Percentiles rank a stretch among this genome's conserved stretches.
phyloP scores from a whole-genome alignment of 768 basidiomycete genomes.

The Leccinum sublutescens region DNA sequence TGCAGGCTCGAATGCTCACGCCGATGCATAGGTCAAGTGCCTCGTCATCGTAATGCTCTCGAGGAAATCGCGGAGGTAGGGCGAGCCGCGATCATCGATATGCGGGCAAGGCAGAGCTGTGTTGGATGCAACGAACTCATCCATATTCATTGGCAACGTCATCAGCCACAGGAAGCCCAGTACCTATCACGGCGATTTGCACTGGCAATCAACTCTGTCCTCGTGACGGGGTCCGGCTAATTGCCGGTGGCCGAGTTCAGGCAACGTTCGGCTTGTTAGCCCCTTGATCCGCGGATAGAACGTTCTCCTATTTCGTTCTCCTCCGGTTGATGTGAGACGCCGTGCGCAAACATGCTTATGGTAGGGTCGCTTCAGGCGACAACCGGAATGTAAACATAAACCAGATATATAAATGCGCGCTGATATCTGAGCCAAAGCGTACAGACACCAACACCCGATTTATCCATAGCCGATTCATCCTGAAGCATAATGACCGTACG shows the following conservation, averaged over 20 bases:
- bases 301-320: neutral
- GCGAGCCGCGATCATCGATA: neutral
- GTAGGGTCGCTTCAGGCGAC: neutral
- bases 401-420: constrained; percentile 6
- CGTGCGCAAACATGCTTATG: neutral
- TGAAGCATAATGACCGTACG: constrained; percentile 21
- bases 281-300: neutral
- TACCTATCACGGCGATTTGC: neutral
- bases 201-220: neutral
- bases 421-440: neutral
- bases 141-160: neutral
- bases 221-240: neutral
- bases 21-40: neutral
- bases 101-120: neutral
- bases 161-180: neutral
- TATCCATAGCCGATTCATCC: neutral
- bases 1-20: neutral
- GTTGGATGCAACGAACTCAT: neutral
- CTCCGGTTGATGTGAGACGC: neutral
- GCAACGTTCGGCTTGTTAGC: neutral
- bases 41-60: neutral
- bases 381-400: constrained; percentile 1
- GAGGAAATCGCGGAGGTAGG: neutral
- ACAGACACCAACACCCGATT: neutral
- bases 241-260: neutral